Conservation (phyloP, 1,284 basidiomycete genomes). For the Anthracocystis setariae region DNA sequence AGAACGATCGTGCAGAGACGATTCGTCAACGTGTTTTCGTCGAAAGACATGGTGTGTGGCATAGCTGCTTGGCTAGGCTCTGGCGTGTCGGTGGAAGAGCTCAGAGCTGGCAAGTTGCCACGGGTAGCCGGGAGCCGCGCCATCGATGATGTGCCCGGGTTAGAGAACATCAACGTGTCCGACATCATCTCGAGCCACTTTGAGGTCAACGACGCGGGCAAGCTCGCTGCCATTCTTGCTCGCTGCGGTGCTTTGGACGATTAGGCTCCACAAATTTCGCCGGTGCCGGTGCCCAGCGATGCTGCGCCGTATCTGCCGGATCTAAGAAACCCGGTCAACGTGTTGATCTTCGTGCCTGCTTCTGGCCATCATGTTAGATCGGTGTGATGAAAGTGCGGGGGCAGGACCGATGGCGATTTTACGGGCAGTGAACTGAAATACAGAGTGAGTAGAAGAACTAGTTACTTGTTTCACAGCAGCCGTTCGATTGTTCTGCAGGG, state of each 20-base stretch:
- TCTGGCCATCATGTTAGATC: too few relatives aligned
- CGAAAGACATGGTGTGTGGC: slow-evolving; percentile 71
- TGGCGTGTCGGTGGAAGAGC: slow-evolving; percentile 67
- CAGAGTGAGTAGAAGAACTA: too few relatives aligned
- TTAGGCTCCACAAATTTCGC: slow-evolving; percentile 1
- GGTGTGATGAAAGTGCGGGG: too few relatives aligned
- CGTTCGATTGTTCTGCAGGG: too few relatives aligned
- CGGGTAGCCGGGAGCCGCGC: slow-evolving; percentile 47
- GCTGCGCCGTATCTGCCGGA: too few relatives aligned
- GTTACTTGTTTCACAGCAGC: too few relatives aligned
- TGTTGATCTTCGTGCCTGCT: too few relatives aligned
- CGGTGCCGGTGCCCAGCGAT: too few relatives aligned
- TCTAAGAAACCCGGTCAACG: too few relatives aligned
- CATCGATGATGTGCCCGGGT: slow-evolving; percentile 46
- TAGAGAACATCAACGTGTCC: slow-evolving; percentile 60
- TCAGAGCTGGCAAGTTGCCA: slow-evolving; percentile 68
- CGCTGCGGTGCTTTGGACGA: slow-evolving; percentile 44
- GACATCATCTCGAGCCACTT: slow-evolving; percentile 58
- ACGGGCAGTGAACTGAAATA: too few relatives aligned
- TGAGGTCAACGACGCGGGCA: slow-evolving; percentile 42
- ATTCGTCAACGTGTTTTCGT: slow-evolving; percentile 70
- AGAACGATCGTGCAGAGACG: slow-evolving; percentile 70
- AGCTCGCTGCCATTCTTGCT: slow-evolving; percentile 28
- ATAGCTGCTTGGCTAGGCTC: slow-evolving; percentile 70
- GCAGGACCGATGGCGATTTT: too few relatives aligned